Evolutionary conservation across 2,329 filamentous ascomycete species (phyloP).

Genomic region (Epichloe gansuensis): DNA sequence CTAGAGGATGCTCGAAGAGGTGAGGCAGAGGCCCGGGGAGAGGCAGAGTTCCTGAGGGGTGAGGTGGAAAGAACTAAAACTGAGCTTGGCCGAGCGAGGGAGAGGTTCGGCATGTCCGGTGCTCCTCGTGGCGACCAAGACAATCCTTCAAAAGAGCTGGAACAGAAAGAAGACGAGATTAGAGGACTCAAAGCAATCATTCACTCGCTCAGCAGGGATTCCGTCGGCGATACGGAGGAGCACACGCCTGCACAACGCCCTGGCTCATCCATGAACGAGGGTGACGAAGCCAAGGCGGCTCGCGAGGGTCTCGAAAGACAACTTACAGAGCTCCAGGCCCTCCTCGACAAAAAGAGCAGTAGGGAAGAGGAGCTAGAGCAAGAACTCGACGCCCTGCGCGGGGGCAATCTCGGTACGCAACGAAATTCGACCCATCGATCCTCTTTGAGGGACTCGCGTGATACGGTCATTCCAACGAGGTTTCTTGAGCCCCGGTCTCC

Average conservation of each 20-base stretch:
- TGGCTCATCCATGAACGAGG: constrained; percentile 22
- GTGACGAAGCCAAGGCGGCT: constrained; percentile 17
- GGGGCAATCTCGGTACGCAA: constrained; percentile 19
- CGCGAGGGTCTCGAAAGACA: constrained; percentile 65
- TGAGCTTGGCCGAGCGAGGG: constrained; percentile 76
- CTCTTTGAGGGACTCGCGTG: constrained; percentile 52
- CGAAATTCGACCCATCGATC: constrained; percentile 32
- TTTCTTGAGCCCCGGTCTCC: constrained; percentile 33
- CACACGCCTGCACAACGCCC: constrained; percentile 16
- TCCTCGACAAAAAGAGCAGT: constrained; percentile 57
- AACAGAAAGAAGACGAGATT: constrained; percentile 95
- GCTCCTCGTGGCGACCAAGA: constrained; percentile 28
- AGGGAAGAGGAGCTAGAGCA: constrained; percentile 79
- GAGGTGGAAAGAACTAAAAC: constrained; percentile 86
- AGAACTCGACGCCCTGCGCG: constrained; percentile 57
- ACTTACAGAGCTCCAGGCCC: constrained; percentile 60
- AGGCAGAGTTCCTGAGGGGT: constrained; percentile 88
- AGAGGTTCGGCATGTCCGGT: constrained; percentile 47
- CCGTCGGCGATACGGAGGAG: constrained; percentile 33
- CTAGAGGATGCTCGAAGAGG: constrained; percentile 87
- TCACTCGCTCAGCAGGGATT: constrained; percentile 77
- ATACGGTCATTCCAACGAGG: constrained; percentile 47
- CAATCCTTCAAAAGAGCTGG: constrained; percentile 58
- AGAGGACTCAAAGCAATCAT: constrained; percentile 95
- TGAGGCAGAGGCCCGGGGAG: constrained; percentile 87